A percentile compares a stretch with the other conserved stretches of the same genome.
Evolutionary conservation across 208 protist species (phyloP).

Genomic region (Wallacemonas sp.): DNA sequence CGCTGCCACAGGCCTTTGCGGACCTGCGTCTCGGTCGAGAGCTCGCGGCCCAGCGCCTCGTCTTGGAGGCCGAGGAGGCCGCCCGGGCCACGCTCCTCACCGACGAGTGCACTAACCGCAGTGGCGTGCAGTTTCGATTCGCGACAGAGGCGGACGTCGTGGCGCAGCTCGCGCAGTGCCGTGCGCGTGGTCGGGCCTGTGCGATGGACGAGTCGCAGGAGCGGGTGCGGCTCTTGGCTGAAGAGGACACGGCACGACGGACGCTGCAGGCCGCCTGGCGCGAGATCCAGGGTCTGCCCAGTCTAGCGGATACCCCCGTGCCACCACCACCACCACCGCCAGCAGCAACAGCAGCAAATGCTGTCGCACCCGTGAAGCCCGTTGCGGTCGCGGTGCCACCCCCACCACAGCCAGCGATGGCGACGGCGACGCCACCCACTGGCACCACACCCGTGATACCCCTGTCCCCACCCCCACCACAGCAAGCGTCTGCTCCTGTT

Average conservation of each 20-base stretch:
- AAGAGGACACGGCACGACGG: constrained; percentile 28
- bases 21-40: background rate
- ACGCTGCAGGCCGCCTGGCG: constrained; percentile 14
- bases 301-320: background rate
- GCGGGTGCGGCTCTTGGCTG: constrained; percentile 21
- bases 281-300: constrained; percentile 2
- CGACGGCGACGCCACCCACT: too few species aligned
- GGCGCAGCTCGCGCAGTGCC: background rate
- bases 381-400: background rate
- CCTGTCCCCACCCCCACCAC: background rate
- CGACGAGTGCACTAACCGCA: constrained; percentile 46
- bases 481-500: background rate
- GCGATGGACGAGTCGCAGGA: constrained; percentile 14
- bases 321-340: constrained; percentile 2
- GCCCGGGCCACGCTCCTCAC: constrained; percentile 44
- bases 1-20: background rate
- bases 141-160: constrained; percentile 8
- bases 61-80: constrained; percentile 52
- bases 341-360: background rate
- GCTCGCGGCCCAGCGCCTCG: constrained; percentile 20
- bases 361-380: background rate
- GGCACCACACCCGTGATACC: background rate
- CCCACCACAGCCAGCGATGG: background rate
- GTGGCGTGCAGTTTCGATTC: constrained; percentile 39
- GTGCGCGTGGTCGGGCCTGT: constrained; percentile 5